These are phyloP conservation scores for Epichloe sibirici DNA, from an alignment of 2,329 filamentous ascomycete genomes.

Conservation along the genomic window DNA sequence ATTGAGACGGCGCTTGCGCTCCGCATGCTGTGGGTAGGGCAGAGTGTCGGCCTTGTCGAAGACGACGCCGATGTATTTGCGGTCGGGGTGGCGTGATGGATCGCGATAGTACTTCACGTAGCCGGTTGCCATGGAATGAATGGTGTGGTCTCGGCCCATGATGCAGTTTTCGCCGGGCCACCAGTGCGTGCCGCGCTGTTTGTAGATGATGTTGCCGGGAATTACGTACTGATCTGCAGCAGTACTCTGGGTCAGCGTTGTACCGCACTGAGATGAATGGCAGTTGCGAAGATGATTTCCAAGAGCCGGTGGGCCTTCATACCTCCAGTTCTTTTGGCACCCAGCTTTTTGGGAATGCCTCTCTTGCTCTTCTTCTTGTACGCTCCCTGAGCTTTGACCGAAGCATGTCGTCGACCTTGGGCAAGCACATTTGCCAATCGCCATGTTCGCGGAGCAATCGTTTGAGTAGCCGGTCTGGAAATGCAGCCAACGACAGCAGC, in stretches of 20 bases:
- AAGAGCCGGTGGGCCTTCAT: conserved; percentile 20
- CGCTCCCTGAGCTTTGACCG: conserved; percentile 52
- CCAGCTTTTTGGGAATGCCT: conserved; percentile 67
- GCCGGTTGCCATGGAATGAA: conserved; percentile 72
- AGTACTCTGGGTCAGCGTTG: not conserved
- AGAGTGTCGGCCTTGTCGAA: conserved; percentile 73
- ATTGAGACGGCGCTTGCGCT: conserved; percentile 62
- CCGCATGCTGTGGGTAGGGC: conserved; percentile 62
- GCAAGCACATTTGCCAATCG: conserved; percentile 29
- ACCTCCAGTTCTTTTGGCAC: conserved; percentile 88
- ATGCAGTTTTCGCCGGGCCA: conserved; percentile 89
- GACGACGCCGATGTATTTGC: conserved; percentile 89
- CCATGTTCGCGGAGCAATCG: conserved; percentile 1
- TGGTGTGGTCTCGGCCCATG: conserved; percentile 93
- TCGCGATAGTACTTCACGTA: conserved; percentile 98
- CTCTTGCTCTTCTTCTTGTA: conserved; percentile 53
- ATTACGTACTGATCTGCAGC: conserved; percentile 75
- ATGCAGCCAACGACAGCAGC: conserved; percentile 19
- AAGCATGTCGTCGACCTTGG: conserved; percentile 40
- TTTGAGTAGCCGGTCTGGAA: not conserved
- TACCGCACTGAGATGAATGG: not conserved
- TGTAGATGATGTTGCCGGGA: conserved; percentile 95
- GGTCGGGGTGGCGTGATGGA: conserved; percentile 65
- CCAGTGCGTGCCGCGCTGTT: conserved; percentile 90
- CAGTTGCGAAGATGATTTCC: not conserved